phyloP scores from a whole-genome alignment of 495 filamentous ascomycete genomes.

The Tricharina praecox region DNA sequence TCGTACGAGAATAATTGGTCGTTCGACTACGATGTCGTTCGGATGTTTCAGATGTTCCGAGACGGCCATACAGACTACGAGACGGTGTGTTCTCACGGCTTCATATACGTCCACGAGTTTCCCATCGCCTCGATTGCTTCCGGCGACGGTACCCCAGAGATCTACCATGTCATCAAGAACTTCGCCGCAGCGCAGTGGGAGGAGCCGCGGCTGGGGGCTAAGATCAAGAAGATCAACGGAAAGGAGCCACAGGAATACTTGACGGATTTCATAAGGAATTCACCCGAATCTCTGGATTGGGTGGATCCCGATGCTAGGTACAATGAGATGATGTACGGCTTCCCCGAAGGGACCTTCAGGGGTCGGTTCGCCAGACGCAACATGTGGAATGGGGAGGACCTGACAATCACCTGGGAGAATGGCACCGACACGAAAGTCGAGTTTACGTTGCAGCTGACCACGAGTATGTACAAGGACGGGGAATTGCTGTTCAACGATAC shows the following conservation, averaged over 20 bases:
- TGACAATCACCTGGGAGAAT: constrained; percentile 13
- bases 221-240: constrained; percentile 15
- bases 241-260: constrained; percentile 7
- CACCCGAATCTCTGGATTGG: constrained; percentile 13
- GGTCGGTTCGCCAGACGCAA: constrained; percentile 13
- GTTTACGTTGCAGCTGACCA: constrained; percentile 8
- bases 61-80: constrained; percentile 16
- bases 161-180: constrained; percentile 12
- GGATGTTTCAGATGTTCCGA: constrained; percentile 12
- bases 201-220: constrained; percentile 3
- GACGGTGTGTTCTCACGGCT: constrained; percentile 13
- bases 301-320: constrained; percentile 16
- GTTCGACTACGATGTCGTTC: constrained; percentile 14
- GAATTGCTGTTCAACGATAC: constrained; percentile 2
- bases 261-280: constrained; percentile 9
- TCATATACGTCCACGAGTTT: constrained; percentile 12
- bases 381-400: constrained; percentile 13
- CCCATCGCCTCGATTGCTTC: constrained; percentile 12
- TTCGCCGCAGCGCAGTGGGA: constrained; percentile 7
- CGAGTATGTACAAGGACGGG: neutral
- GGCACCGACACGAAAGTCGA: constrained; percentile 9
- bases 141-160: constrained; percentile 6
- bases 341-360: constrained; percentile 5
- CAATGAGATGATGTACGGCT: constrained; percentile 14
- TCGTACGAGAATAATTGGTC: constrained; percentile 13